Conservation (phyloP, 2,329 filamentous ascomycete genomes). For the Calonectria henricotiae region DNA sequence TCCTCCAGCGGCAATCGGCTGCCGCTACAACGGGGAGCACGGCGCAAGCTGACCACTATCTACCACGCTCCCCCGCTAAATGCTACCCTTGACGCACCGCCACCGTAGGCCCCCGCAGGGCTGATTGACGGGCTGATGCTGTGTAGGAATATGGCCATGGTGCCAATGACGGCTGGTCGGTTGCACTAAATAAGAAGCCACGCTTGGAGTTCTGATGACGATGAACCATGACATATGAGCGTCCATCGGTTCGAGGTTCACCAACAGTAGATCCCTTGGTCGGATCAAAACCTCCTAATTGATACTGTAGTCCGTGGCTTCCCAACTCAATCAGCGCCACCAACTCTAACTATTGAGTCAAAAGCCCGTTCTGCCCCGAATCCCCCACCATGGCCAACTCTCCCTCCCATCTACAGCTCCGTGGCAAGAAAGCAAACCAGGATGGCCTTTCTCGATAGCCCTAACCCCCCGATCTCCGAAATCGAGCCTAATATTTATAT, state of each 20-base stretch:
- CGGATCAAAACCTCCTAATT: not conserved
- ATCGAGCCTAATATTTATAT: conserved; percentile 10
- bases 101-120: conserved; percentile 21
- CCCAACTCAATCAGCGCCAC: conserved; percentile 16
- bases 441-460: not conserved
- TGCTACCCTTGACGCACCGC: conserved; percentile 25
- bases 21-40: not conserved
- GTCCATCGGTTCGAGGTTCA: not conserved
- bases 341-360: conserved; percentile 17
- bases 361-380: conserved; percentile 10
- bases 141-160: not conserved
- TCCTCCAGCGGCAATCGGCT: not conserved
- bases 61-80: conserved; percentile 5
- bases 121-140: conserved; percentile 29
- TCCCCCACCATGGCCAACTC: not conserved
- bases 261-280: not conserved
- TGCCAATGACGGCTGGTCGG: not conserved
- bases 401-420: not conserved
- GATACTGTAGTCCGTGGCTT: not conserved
- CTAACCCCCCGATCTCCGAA: conserved; percentile 18
- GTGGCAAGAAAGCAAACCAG: not conserved
- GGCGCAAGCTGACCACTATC: conserved; percentile 8
- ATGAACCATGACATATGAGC: too few species aligned
- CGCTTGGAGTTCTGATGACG: not conserved
- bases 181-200: not conserved